Conservation (phyloP, 2,329 filamentous ascomycete genomes). For the Pseudocercospora pini-densiflorae region DNA sequence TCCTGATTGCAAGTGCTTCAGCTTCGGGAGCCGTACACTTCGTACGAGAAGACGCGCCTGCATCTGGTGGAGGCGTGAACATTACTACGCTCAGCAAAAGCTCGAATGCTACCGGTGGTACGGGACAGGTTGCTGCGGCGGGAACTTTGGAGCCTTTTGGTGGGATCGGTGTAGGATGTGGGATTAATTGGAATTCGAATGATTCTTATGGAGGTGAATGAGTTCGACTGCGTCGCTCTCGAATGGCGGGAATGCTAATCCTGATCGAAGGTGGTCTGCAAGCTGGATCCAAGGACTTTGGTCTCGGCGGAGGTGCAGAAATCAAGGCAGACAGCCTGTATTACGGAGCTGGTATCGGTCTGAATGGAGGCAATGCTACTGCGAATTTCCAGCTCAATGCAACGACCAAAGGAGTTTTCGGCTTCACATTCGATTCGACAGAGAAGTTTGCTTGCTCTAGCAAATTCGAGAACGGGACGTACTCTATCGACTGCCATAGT, state of each 20-base stretch:
- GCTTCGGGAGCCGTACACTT: neutral
- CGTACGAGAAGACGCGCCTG: neutral
- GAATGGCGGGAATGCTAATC: neutral
- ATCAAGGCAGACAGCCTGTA: conserved; percentile 18
- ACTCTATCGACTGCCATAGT: conserved; percentile 13
- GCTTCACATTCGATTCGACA: conserved; percentile 17
- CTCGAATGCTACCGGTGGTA: conserved; percentile 2
- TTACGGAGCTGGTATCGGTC: conserved; percentile 19
- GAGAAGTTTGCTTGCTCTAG: conserved; percentile 18
- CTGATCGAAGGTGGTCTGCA: conserved; percentile 16
- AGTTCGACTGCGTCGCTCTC: too few relatives aligned
- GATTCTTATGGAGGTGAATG: neutral
- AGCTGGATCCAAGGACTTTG: conserved; percentile 20
- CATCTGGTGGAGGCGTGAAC: neutral
- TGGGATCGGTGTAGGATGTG: conserved; percentile 11
- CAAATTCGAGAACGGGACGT: conserved; percentile 10
- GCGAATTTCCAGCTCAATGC: conserved; percentile 18
- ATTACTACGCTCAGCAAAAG: neutral
- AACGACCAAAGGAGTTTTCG: conserved; percentile 15
- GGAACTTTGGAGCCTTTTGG: conserved; percentile 9
- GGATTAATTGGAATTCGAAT: conserved; percentile 12
- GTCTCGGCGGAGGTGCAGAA: conserved; percentile 21
- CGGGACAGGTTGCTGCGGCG: conserved; percentile 4
- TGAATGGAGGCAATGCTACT: conserved; percentile 17
- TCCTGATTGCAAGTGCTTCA: neutral